Conservation (phyloP, 1,284 basidiomycete genomes). For the Grifola frondosa region DNA sequence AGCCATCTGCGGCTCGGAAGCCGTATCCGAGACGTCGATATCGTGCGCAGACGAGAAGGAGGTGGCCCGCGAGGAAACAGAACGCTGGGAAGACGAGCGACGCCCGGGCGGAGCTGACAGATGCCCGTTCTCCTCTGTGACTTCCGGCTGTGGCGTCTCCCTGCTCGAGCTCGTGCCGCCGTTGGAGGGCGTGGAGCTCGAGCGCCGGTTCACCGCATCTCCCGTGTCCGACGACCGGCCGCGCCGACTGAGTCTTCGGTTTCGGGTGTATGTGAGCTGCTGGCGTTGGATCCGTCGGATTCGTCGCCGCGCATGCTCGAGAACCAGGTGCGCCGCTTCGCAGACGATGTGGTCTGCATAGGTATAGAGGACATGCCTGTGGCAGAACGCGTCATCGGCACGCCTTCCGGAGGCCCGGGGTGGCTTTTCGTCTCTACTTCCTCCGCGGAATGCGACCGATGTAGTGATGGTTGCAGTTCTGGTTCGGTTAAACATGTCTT, state of each 20-base stretch:
- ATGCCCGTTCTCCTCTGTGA: slow-evolving; percentile 5
- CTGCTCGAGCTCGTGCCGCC: not conserved
- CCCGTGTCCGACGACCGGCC: slow-evolving; percentile 11
- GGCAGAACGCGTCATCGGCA: slow-evolving; percentile 16
- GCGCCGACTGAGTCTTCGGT: slow-evolving; percentile 12
- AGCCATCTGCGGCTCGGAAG: slow-evolving; percentile 21
- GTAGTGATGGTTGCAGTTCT: slow-evolving; percentile 21
- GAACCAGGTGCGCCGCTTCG: slow-evolving; percentile 43
- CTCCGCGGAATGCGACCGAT: slow-evolving; percentile 34
- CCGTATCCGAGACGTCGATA: slow-evolving; percentile 21
- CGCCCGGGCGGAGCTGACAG: slow-evolving; percentile 12
- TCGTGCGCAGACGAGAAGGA: slow-evolving; percentile 21
- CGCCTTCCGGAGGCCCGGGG: slow-evolving; percentile 9
- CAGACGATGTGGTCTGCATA: slow-evolving; percentile 10
- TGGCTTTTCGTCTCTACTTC: slow-evolving; percentile 16
- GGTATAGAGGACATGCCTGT: slow-evolving; percentile 18
- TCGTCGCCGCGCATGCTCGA: slow-evolving; percentile 26
- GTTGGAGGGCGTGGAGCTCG: slow-evolving; percentile 13
- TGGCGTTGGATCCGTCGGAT: slow-evolving; percentile 20
- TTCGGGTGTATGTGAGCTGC: slow-evolving; percentile 7
- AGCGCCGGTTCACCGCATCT: slow-evolving; percentile 2
- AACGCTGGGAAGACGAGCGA: slow-evolving; percentile 26
- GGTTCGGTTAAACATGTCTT: slow-evolving; percentile 20
- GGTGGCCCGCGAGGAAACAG: slow-evolving; percentile 22
- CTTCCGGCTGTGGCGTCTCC: slow-evolving; percentile 3